phyloP scores from a whole-genome alignment of 1,284 basidiomycete species.

The Melanopsichium pennsylvanicum region DNA sequence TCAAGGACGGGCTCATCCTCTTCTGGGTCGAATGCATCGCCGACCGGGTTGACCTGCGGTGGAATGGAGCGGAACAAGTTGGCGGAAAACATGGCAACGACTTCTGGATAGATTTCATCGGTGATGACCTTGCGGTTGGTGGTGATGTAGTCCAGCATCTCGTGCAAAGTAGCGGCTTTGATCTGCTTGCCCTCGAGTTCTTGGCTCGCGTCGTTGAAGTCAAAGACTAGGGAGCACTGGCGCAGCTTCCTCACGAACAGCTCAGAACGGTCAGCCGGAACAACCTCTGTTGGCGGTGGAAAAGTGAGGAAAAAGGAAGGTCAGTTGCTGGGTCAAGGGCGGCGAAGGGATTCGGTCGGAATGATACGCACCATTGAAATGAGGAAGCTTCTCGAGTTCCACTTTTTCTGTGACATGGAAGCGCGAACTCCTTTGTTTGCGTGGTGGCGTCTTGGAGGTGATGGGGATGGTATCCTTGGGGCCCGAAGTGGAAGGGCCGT shows the following conservation, averaged over 20 bases:
- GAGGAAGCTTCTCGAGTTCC: slow-evolving; percentile 91
- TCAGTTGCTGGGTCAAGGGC: too few species aligned
- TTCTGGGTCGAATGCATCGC: slow-evolving; percentile 98
- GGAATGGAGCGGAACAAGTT: slow-evolving; percentile 99
- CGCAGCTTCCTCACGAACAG: slow-evolving; percentile 94
- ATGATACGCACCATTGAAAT: slow-evolving; percentile 87
- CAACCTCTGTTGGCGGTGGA: slow-evolving; percentile 75
- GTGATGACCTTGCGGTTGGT: slow-evolving; percentile 95
- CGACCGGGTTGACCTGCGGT: slow-evolving; percentile 95
- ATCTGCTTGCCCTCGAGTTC: slow-evolving; percentile 98
- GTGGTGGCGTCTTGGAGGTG: slow-evolving; percentile 61
- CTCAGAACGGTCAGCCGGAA: slow-evolving; percentile 84
- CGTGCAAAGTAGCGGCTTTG: slow-evolving; percentile 95
- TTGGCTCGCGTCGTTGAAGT: slow-evolving; percentile 96
- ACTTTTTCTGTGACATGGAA: slow-evolving; percentile 96
- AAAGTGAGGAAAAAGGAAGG: background rate
- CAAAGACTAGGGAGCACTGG: slow-evolving; percentile 96
- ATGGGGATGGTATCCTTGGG: slow-evolving; percentile 64
- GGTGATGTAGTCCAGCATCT: slow-evolving; percentile 99
- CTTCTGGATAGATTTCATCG: slow-evolving; percentile 97
- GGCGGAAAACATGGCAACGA: slow-evolving; percentile 87
- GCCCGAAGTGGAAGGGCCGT: slow-evolving; percentile 39
- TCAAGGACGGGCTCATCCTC: slow-evolving; percentile 99
- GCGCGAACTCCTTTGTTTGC: slow-evolving; percentile 69
- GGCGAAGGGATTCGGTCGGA: too few species aligned